Evolutionary conservation across 495 filamentous ascomycete genomes (phyloP), one percentile per base, ranked within the genome.

Genomic region (Penicillium odoratum): DNA sequence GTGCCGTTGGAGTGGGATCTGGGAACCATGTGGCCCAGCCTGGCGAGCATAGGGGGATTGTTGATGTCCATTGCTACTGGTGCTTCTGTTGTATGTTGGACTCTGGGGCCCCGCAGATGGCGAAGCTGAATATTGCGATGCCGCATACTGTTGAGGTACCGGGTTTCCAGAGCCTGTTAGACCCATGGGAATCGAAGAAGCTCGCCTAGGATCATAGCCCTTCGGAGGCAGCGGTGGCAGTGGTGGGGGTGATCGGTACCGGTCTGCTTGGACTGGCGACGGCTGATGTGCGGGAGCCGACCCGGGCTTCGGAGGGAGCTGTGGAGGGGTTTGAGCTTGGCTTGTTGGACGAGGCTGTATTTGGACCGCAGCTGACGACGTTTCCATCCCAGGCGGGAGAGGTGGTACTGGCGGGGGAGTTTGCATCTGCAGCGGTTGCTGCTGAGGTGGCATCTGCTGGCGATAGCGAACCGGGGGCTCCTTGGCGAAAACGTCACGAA

Each of bases 401-500:
- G 89, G 89, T 53, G 88, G 88, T 46, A 87, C 70, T 33, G 88
- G 89, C 26, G 89, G 86, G 55, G 69, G 72, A 53, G 74, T 69
- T 49, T 73, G 75, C 0, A 77, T 69, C 51, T 79, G 77, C 40
- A 75, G 67, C 18, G 73, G 65, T 42, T 73, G 59, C 38, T 60
- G 59, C 42, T 60, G 65, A 46, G 61, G 66, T 55, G 65, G 54
- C 50, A 73, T 73, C 54, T 79, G 81, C 57, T 86, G 86, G 53
- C 83, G 88, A 51, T 91, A 82, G 55, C 90, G 83, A 25, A 97
- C 91, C 0, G 94, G 94, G 28, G 94, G 94, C 64, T 98, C 94
- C 71, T 94, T 94, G 21, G 92, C 87, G 67, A 98, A 98, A 2
- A 97, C 82, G 56, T 93, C 91, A 58, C 89, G 81, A 11, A 98